Evolutionary conservation across 192 early-diverging fungal species (phyloP), one percentile per base, ranked within the genome.

Genomic region (Radiomyces spectabilis): DNA sequence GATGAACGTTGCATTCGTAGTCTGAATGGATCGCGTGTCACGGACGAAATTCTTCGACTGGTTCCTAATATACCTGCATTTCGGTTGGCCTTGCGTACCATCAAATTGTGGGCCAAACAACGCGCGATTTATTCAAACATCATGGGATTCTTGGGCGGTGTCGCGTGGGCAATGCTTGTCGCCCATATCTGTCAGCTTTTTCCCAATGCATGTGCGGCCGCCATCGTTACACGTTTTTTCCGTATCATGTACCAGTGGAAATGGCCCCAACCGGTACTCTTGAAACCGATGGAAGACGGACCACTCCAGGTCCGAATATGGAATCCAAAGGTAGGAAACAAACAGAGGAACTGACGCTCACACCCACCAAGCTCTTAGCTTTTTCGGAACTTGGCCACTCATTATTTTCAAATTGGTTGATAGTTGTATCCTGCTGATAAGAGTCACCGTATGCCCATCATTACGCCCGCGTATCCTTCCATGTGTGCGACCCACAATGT

Each of bases 401-500:
- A 38, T 15, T 38, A 38, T 38, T 38, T 15, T 38, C n/a, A 38
- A 15, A 15, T 15, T 38, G 1, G n/a, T 38, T 38, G 15, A 15
- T 53, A 75, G 66, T 47, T 93, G 9, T 92, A 94, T 64, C 75
- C 81, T 4, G 72, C 74, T 21, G 93, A 99, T 61, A 78, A 73
- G 45, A 71, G 62, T 8, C 96, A 99, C 66, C 78, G 81, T 13
- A 96, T 99, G 93, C 96, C 96, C 15, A 91, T 99, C 48, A 99
- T 99, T 57, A 99, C 96, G 1, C 96, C 96, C 1, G 93, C 94
- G 2, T 99, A 99, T 53, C 96, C 96, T 15, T 92, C 90, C 18
- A 97, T 95, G 93, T 97, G 94, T 59, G 83, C 94, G 0, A 99
- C 96, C 1, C 94, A 97, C 68, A 99, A 97, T 59, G 94, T 99